Percentiles rank a stretch among this genome's conserved stretches.
These are phyloP conservation scores for Penicillium sp. DNA, from an alignment of 2,329 filamentous ascomycete species.

Conservation along the genomic window DNA sequence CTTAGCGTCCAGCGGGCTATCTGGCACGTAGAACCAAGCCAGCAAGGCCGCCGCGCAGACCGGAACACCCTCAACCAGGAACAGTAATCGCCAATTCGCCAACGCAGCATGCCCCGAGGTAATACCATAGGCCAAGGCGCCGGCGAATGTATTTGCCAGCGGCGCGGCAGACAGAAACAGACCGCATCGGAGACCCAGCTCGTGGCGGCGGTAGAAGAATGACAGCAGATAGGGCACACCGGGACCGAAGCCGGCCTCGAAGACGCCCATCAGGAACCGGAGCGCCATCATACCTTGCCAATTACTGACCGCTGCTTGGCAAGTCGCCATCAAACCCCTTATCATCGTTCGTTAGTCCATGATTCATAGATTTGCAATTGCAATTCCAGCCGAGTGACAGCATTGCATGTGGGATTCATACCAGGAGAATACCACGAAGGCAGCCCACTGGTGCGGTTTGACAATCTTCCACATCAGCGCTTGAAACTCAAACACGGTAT, in stretches of 20 bases:
- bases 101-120: conserved; percentile 51
- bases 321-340: conserved; percentile 43
- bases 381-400: conserved; percentile 10
- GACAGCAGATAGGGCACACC: conserved; percentile 45
- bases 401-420: conserved; percentile 19
- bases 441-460: conserved; percentile 37
- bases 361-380: conserved; percentile 2
- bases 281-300: conserved; percentile 45
- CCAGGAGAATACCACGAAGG: conserved; percentile 37
- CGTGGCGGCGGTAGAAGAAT: conserved; percentile 53
- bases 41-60: conserved; percentile 48
- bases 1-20: conserved; percentile 44
- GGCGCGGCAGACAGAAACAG: conserved; percentile 51
- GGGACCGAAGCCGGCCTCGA: conserved; percentile 42
- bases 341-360: conserved; percentile 1
- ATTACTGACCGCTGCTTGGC: conserved; percentile 39
- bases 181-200: conserved; percentile 49
- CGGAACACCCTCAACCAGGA: conserved; percentile 58
- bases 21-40: conserved; percentile 49
- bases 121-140: conserved; percentile 58
- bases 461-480: conserved; percentile 41
- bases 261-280: conserved; percentile 41
- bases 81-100: conserved; percentile 57
- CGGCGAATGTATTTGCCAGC: conserved; percentile 71
- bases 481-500: conserved; percentile 37